These are phyloP conservation scores for Phytopythium mirpurense DNA, from an alignment of 352 stramenopile genomes.

Conservation along the genomic window DNA sequence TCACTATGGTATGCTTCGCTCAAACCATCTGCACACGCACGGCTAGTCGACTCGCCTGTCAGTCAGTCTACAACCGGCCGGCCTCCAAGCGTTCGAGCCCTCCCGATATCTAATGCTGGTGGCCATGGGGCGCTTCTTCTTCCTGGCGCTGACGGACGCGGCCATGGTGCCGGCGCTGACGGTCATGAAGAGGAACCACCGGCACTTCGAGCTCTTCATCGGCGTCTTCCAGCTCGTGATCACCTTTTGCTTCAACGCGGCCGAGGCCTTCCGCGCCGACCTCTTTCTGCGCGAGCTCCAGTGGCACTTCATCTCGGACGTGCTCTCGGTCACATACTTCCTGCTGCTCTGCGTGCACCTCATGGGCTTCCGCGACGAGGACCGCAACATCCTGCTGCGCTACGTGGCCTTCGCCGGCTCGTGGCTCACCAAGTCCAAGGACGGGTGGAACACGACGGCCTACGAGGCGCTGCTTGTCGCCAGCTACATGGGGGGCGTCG, in stretches of 20 bases:
- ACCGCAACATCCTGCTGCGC: constrained; percentile 79
- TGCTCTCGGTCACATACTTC: constrained; percentile 84
- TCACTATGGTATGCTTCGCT: background rate
- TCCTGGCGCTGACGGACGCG: constrained; percentile 65
- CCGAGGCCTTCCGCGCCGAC: constrained; percentile 55
- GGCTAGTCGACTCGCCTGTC: background rate
- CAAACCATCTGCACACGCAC: too few species aligned
- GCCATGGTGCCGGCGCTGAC: constrained; percentile 71
- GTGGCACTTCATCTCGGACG: constrained; percentile 87
- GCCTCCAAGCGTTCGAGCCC: too few species aligned
- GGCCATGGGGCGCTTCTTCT: constrained; percentile 52
- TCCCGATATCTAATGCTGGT: too few species aligned
- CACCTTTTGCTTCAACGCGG: constrained; percentile 79
- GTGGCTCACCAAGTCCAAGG: constrained; percentile 85
- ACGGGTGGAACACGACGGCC: constrained; percentile 66
- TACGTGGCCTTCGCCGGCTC: constrained; percentile 79
- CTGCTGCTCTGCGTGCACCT: constrained; percentile 81
- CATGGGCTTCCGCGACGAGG: constrained; percentile 78
- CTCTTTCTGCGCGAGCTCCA: constrained; percentile 70
- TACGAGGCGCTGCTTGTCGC: constrained; percentile 68
- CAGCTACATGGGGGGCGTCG: constrained; percentile 46
- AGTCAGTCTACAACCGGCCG: too few species aligned
- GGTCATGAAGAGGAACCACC: constrained; percentile 77
- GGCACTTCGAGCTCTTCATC: constrained; percentile 89
- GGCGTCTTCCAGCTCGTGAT: constrained; percentile 78